Base-by-base conservation (phyloP, 768 basidiomycete genomes). In the Pulveroboletus sp. region DNA sequence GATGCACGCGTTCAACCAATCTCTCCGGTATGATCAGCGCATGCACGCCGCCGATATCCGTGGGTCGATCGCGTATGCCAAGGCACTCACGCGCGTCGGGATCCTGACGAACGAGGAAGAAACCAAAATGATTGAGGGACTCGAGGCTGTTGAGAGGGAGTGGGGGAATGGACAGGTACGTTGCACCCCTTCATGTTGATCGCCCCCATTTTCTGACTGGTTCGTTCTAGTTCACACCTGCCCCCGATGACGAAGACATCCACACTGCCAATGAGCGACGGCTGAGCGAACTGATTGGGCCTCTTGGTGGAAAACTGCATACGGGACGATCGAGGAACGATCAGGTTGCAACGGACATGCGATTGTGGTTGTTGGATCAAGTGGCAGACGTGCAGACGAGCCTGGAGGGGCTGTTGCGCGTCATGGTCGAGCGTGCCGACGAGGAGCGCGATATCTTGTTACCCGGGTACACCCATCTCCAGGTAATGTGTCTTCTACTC, bases 1-100 rank as follows among this genome's bases (percentile, higher is more conserved):
- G 38, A 98, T 98, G 95, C 92, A 97, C 69, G 88, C 84, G 25
- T 98, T 95, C 75, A 98, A 97, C 67, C 92, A 97, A 67, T 97
- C 94, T 21, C 76, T 99, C 58, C 84, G 80, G 54, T 99, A 97
- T 69, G 95, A 98, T 67, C 82, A 90, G 66, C 80, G 91, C 35
- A 97, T 99, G 94, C 82, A 94, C 64, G 79, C 81, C 10, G 93
- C 83, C 21, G 97, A 99, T 60, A 88, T 98, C 56, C 79, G 76
- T 47, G 95, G 95, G 2, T 98, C 95, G 16, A 94, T 97, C 62
- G 95, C 97, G 4, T 97, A 97, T 66, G 85, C 97, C 25, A 95
- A 90, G 68, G 87, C 90, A 2, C 75, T 98, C 50, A 73, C 81
- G 11, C 80, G 82, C 35, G 85, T 84, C 14, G 87, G 86, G 13